A percentile compares a stretch with the other conserved stretches of the same genome.
These are phyloP conservation scores for Pseudozyma sp. DNA, from an alignment of 1,284 basidiomycete genomes.

Conservation along the genomic window DNA sequence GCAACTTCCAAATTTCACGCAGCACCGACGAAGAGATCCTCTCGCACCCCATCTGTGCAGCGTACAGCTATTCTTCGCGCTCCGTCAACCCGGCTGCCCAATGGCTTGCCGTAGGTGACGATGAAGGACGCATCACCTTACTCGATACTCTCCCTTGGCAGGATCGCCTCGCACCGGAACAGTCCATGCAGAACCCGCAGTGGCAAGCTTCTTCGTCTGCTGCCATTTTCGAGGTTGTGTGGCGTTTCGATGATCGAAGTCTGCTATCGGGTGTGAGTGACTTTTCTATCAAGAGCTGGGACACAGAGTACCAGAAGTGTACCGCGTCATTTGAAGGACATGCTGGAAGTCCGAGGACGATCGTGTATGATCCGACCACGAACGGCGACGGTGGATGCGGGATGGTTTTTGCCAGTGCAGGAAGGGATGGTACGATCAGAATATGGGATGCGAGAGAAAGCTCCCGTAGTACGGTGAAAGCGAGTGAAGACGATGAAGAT, in stretches of 20 bases:
- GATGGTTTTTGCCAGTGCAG: constrained; percentile 60
- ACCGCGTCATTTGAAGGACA: constrained; percentile 46
- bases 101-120: constrained; percentile 66
- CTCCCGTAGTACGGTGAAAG: background rate
- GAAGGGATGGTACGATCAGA: constrained; percentile 62
- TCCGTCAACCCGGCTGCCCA: constrained; percentile 49
- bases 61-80: constrained; percentile 56
- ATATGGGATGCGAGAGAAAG: constrained; percentile 57
- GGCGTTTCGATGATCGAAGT: constrained; percentile 61
- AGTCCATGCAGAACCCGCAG: constrained; percentile 11
- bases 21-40: constrained; percentile 18
- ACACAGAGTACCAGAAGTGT: constrained; percentile 55
- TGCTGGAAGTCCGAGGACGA: constrained; percentile 57
- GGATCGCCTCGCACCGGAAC: constrained; percentile 19
- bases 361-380: constrained; percentile 59
- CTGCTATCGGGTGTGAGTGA: constrained; percentile 61
- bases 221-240: constrained; percentile 61
- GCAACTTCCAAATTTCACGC: constrained; percentile 19
- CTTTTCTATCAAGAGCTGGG: constrained; percentile 62
- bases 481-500: constrained; percentile 1
- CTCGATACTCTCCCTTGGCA: constrained; percentile 55
- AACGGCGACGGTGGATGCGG: constrained; percentile 47
- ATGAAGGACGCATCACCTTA: constrained; percentile 63
- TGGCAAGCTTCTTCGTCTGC: constrained; percentile 39
- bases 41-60: constrained; percentile 55